Percentiles rank a stretch among this genome's conserved stretches.
Evolutionary conservation across 768 basidiomycete genomes (phyloP).

Genomic region (Astraeus odoratus): DNA sequence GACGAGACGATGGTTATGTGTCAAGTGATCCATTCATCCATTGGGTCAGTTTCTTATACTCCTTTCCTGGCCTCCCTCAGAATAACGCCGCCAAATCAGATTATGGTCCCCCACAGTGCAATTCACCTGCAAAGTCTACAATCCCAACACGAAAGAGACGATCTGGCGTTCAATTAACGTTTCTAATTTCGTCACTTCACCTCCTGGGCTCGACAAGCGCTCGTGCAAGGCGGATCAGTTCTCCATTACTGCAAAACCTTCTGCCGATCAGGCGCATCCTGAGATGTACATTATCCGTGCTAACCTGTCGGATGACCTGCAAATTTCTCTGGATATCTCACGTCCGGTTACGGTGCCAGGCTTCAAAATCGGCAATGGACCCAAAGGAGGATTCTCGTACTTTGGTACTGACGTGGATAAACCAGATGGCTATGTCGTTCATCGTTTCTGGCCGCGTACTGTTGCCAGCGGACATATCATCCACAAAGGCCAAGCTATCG

Average conservation of each 20-base stretch:
- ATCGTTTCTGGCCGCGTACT: slow-evolving; percentile 84
- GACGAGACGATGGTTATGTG: slow-evolving; percentile 77
- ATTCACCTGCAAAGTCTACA: slow-evolving; percentile 83
- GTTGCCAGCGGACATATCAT: slow-evolving; percentile 61
- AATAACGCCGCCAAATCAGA: slow-evolving; percentile 34
- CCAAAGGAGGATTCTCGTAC: slow-evolving; percentile 84
- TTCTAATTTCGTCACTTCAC: slow-evolving; percentile 68
- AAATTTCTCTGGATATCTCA: slow-evolving; percentile 67
- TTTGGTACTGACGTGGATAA: slow-evolving; percentile 65
- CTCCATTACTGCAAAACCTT: slow-evolving; percentile 58
- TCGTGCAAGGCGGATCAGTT: slow-evolving; percentile 84
- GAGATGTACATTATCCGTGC: slow-evolving; percentile 78
- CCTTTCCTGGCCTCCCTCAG: slow-evolving; percentile 2
- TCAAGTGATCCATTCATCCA: slow-evolving; percentile 82
- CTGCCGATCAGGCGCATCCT: slow-evolving; percentile 49
- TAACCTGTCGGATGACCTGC: slow-evolving; percentile 72
- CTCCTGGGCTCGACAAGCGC: slow-evolving; percentile 75
- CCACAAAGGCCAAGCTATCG: slow-evolving; percentile 51
- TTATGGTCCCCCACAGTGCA: slow-evolving; percentile 94
- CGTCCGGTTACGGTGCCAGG: slow-evolving; percentile 71
- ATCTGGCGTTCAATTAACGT: slow-evolving; percentile 88
- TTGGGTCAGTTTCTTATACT: slow-evolving; percentile 57
- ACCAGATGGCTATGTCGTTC: slow-evolving; percentile 80
- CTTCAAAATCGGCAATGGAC: slow-evolving; percentile 86
- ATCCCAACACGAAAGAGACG: slow-evolving; percentile 66